Evolutionary conservation across 2,329 filamentous ascomycete genomes (phyloP).

Genomic region (Penicillium olsonii): DNA sequence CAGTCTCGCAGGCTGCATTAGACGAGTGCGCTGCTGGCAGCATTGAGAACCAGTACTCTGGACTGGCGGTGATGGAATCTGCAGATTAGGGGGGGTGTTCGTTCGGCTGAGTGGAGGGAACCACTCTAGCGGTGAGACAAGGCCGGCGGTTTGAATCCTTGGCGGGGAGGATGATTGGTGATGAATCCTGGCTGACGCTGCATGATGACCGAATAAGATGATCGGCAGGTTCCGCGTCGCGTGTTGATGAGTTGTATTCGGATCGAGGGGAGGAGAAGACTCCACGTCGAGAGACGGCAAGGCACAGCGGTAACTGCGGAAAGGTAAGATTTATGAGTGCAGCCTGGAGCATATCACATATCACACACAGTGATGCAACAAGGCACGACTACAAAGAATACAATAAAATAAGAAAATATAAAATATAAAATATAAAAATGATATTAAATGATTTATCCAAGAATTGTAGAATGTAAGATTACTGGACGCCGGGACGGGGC

Average conservation of each 20-base stretch:
- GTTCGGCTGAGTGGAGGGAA: constrained; percentile 23
- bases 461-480: constrained; percentile 4
- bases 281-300: constrained; percentile 20
- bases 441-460: background rate
- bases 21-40: constrained; percentile 22
- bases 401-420: background rate
- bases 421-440: background rate
- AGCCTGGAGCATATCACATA: background rate
- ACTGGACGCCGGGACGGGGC: constrained; percentile 21
- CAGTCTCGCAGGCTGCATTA: constrained; percentile 22
- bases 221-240: constrained; percentile 21
- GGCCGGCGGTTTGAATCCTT: constrained; percentile 17
- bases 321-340: background rate
- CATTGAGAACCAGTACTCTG: constrained; percentile 17
- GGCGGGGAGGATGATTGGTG: constrained; percentile 24
- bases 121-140: constrained; percentile 27
- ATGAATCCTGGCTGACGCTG: constrained; percentile 20
- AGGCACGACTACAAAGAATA: background rate
- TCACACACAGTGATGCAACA: background rate
- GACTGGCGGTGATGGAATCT: constrained; percentile 24
- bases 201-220: constrained; percentile 23
- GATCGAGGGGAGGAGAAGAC: constrained; percentile 18
- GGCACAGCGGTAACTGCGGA: constrained; percentile 7
- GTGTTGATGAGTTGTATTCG: constrained; percentile 8
- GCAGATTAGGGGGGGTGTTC: constrained; percentile 15